phyloP scores from a whole-genome alignment of 306 rosid genomes.

The Prunus padus region DNA sequence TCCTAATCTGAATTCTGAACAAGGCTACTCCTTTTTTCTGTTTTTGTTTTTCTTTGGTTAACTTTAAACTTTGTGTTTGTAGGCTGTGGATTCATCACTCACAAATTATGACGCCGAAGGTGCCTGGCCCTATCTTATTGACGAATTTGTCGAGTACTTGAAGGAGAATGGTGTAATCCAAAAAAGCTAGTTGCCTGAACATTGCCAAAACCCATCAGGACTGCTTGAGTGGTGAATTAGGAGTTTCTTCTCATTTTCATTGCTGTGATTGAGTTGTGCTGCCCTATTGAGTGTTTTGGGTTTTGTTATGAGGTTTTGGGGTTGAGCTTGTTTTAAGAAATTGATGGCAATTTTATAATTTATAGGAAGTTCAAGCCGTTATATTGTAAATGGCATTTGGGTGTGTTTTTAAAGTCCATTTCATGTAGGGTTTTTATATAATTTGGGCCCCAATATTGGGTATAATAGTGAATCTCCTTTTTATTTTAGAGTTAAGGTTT shows the following conservation, averaged over 20 bases:
- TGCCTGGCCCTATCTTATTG: conserved; percentile 98
- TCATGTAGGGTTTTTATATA: no score
- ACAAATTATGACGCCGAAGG: conserved; percentile 92
- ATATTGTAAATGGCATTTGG: fast-evolving
- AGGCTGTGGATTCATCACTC: conserved; percentile 68
- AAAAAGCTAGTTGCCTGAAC: conserved; percentile 38
- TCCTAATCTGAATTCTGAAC: background rate
- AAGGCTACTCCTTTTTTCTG: background rate
- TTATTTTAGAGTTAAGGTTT: no score
- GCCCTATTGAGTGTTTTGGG: background rate
- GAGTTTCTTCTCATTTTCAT: background rate
- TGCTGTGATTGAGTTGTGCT: conserved; percentile 20
- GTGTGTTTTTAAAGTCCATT: no score
- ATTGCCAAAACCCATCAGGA: conserved; percentile 37
- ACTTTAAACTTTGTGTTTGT: conserved; percentile 29
- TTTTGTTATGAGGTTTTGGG: no score
- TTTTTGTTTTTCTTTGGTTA: background rate
- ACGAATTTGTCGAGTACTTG: conserved; percentile 91
- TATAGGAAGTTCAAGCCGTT: no score
- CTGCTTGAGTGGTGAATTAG: conserved; percentile 9
- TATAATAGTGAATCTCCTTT: no score
- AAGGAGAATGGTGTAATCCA: conserved; percentile 68
- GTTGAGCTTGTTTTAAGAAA: no score
- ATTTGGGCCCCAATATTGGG: no score
- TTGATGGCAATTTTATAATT: no score